A percentile compares a stretch with the other conserved stretches of the same genome.
phyloP scores from a whole-genome alignment of 768 basidiomycete genomes.

The Tricholomella constricta region DNA sequence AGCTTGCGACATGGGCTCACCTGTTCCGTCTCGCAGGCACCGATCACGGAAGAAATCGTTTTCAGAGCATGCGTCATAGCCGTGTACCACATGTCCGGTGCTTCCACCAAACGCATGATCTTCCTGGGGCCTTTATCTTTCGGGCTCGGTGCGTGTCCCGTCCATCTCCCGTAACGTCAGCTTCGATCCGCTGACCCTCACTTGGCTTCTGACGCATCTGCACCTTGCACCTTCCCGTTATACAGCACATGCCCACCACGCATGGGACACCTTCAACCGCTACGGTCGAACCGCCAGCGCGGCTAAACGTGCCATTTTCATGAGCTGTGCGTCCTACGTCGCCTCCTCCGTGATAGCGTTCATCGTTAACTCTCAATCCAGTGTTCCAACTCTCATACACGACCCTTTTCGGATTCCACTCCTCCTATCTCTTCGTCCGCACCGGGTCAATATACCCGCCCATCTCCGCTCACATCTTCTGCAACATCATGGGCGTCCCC shows the following conservation, averaged over 20 bases:
- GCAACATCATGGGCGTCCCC: constrained; percentile 94
- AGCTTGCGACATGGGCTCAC: background rate
- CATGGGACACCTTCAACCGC: constrained; percentile 79
- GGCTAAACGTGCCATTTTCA: constrained; percentile 58
- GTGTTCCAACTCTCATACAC: constrained; percentile 91
- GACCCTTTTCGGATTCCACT: constrained; percentile 88
- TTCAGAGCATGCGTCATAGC: constrained; percentile 86
- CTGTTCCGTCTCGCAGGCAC: constrained; percentile 56
- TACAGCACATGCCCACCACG: constrained; percentile 90
- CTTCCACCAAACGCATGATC: constrained; percentile 59
- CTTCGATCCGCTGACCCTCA: background rate
- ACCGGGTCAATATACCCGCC: constrained; percentile 83
- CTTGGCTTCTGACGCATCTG: background rate
- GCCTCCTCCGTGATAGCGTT: background rate
- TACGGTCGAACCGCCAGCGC: constrained; percentile 72
- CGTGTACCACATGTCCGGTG: constrained; percentile 67
- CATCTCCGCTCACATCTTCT: constrained; percentile 82
- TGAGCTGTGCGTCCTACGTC: constrained; percentile 46
- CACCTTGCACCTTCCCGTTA: background rate
- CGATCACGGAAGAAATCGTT: constrained; percentile 90
- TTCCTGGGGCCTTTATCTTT: constrained; percentile 85
- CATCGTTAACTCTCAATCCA: constrained; percentile 27
- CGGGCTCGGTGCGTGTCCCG: constrained; percentile 83
- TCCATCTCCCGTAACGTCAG: background rate
- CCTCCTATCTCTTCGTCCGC: constrained; percentile 82